These are phyloP conservation scores for Amanita rubescens DNA, from an alignment of 768 basidiomycete species.

Conservation along the genomic window DNA sequence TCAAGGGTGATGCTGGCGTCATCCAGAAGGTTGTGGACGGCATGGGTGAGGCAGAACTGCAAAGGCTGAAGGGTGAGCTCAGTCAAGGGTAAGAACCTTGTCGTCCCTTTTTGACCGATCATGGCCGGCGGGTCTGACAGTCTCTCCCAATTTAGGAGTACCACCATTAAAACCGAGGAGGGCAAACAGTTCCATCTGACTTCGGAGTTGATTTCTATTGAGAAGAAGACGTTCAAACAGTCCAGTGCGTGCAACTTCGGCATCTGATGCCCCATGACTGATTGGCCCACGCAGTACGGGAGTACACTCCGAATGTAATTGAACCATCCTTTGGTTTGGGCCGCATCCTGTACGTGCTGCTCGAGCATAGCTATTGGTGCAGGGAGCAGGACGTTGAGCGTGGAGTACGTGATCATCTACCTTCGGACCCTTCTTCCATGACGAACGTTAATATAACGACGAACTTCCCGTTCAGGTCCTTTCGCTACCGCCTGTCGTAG, in stretches of 20 bases:
- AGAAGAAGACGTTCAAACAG: conserved; percentile 82
- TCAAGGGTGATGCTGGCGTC: conserved; percentile 71
- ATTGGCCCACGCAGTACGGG: conserved; percentile 55
- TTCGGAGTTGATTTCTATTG: conserved; percentile 67
- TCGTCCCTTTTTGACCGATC: conserved; percentile 1
- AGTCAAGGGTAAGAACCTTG: conserved; percentile 52
- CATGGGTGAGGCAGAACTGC: conserved; percentile 59
- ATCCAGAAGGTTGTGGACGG: conserved; percentile 58
- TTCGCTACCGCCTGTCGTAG: conserved; percentile 82
- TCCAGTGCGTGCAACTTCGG: conserved; percentile 48
- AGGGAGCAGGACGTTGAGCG: conserved; percentile 89
- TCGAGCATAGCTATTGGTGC: conserved; percentile 96
- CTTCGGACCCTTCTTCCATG: conserved; percentile 8
- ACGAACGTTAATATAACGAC: neutral
- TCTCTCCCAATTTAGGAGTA: conserved; percentile 26
- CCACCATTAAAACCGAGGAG: conserved; percentile 47
- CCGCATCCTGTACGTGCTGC: conserved; percentile 86
- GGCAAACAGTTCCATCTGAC: conserved; percentile 67
- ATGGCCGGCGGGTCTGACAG: neutral
- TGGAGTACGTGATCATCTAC: conserved; percentile 52
- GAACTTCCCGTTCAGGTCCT: conserved; percentile 52
- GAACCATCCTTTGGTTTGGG: conserved; percentile 98
- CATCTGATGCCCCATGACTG: neutral
- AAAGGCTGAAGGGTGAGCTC: conserved; percentile 63
- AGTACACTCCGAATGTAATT: conserved; percentile 96